Evolutionary conservation across 441 rosid genomes (phyloP).

Genomic region (Corymbia calophylla): DNA sequence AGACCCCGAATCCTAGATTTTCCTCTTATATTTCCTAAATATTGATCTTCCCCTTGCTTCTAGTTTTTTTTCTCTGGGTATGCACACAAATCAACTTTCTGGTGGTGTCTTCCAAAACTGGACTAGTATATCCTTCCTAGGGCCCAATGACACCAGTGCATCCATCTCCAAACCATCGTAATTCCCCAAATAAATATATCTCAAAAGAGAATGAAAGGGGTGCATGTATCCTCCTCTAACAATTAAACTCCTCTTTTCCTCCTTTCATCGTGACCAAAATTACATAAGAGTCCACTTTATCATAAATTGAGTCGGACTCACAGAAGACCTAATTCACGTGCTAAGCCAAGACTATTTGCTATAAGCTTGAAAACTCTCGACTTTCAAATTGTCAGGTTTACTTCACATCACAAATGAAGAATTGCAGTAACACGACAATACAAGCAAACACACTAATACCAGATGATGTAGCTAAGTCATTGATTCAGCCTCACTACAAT

Average conservation of each 20-base stretch:
- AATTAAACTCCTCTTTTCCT: neutral
- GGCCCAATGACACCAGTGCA: neutral
- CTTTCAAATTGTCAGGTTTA: no score
- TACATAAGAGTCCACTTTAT: neutral
- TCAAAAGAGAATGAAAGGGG: neutral
- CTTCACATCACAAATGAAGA: no score
- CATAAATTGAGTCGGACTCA: no score
- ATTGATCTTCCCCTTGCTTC: neutral
- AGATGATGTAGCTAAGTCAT: neutral
- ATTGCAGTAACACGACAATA: no score
- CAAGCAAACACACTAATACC: neutral
- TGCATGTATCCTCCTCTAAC: neutral
- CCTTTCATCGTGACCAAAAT: neutral
- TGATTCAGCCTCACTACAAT: neutral
- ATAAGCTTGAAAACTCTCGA: no score
- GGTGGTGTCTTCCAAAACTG: neutral
- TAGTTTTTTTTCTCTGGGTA: neutral
- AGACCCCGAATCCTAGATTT: neutral
- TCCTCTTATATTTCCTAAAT: neutral
- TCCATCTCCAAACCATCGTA: neutral
- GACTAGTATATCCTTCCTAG: neutral
- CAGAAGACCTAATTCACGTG: no score
- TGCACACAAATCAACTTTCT: neutral
- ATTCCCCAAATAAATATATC: neutral
- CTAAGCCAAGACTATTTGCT: no score